Base-by-base conservation (phyloP, 2,329 filamentous ascomycete genomes). In the Ophiocordyceps australis region DNA sequence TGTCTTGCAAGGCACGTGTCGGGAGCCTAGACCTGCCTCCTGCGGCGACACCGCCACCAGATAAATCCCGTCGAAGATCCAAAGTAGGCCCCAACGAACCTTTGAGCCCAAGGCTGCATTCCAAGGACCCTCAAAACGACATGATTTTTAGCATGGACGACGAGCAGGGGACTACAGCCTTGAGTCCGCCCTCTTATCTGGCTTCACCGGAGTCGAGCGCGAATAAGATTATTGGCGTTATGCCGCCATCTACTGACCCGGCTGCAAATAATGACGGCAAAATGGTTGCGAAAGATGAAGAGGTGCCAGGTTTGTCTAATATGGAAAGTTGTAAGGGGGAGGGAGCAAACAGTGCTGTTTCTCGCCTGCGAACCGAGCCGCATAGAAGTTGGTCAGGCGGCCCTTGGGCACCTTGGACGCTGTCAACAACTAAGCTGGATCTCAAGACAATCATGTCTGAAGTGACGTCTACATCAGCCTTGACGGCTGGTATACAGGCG, bases 91-190 rank as follows among this genome's bases (percentile, higher is more conserved):
- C 48, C 10, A 72, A 71, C 33, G 68, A 70, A 32, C 57, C 62
- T 0, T 60, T 65, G 26, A 80, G 71, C 29, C 81, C 82, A 1
- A 59, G 54, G 12, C 55, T 89, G 23, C 73, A 68, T 28, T 62
- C 75, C 2, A 82, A 71, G 39, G 62, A 62, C 13, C 85, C 77
- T 1, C 56, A 63, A 2, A 62, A 62, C 20, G 85, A 94, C 37
- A 61, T 94, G 28, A 92, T 93, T 47, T 94, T 94, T 42, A 72
- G 81, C 35, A 94, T 94, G 83, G 86, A 93, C 30, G 83, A 91
- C 20, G 81, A 83, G 22, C 62, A 61, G 8, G 35, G 39, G 6
- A 37, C 35, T 2, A 29, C 36, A 7, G 32, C n/a, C n/a, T n/a
- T n/a, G n/a, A n/a, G n/a, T n/a, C n/a, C n/a, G n/a, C n/a, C n/a